Conservation (phyloP, 306 rosid genomes). For the Ziziphus jujuba region DNA sequence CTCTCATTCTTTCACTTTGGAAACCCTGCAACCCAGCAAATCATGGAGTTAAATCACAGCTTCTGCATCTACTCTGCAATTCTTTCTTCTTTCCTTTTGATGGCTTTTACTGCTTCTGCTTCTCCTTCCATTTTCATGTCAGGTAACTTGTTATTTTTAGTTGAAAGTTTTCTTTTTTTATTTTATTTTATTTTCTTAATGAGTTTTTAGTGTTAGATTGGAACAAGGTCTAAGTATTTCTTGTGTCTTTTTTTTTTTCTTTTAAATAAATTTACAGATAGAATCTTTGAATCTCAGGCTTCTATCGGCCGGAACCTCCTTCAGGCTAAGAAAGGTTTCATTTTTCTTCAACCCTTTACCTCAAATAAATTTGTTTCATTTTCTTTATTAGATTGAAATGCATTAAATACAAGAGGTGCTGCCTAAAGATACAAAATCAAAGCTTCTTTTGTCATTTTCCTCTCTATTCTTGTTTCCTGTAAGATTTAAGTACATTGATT, state of each 20-base stretch:
- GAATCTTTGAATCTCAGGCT: conserved; percentile 42
- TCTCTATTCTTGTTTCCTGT: not conserved
- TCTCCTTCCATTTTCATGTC: conserved; percentile 54
- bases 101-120: conserved; percentile 44
- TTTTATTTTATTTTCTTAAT: too few relatives aligned
- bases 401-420: not conserved
- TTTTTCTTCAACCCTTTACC: conserved; percentile 13
- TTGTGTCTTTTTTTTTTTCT: conserved; percentile 17
- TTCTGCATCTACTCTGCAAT: conserved; percentile 31
- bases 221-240: not conserved
- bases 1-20: not conserved
- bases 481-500: not conserved
- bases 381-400: conserved; percentile 1
- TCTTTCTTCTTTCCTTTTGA: conserved; percentile 36
- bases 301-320: conserved; percentile 69
- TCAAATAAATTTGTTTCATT: not conserved
- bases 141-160: conserved; percentile 30
- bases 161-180: not conserved
- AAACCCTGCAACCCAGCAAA: conserved; percentile 9
- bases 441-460: not conserved
- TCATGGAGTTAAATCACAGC: conserved; percentile 46
- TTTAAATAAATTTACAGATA: conserved; percentile 49
- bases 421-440: not conserved
- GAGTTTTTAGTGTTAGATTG: not conserved
- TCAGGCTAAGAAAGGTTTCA: conserved; percentile 71